Conservation (phyloP, 1,139 yeast genomes). For the Kluyveromyces sp. region DNA sequence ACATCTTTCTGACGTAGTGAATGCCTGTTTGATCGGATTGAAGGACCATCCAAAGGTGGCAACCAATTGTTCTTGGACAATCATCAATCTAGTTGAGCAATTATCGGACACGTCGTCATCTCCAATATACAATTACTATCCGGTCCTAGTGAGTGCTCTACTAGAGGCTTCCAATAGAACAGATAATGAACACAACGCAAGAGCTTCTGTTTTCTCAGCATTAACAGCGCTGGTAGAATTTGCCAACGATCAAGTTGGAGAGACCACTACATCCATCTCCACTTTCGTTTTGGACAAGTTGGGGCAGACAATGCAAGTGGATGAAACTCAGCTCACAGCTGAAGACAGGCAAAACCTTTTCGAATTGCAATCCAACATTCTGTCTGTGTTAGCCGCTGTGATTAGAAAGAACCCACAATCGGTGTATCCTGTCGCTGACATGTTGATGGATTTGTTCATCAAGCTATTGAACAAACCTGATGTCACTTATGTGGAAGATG, state of each 20-base stretch:
- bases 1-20: slow-evolving; percentile 62
- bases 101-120: slow-evolving; percentile 57
- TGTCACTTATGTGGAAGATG: slow-evolving; percentile 87
- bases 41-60: slow-evolving; percentile 87
- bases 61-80: slow-evolving; percentile 95
- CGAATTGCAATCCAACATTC: slow-evolving; percentile 80
- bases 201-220: slow-evolving; percentile 96
- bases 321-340: slow-evolving; percentile 45
- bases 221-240: slow-evolving; percentile 73
- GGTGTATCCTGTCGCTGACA: slow-evolving; percentile 66
- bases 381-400: slow-evolving; percentile 80
- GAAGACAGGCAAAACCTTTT: slow-evolving; percentile 77
- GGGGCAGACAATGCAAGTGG: slow-evolving; percentile 54
- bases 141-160: slow-evolving; percentile 60
- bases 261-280: slow-evolving; percentile 64
- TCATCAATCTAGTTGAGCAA: slow-evolving; percentile 86
- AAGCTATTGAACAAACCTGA: slow-evolving; percentile 53
- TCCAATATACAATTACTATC: slow-evolving; percentile 68
- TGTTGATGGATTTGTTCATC: slow-evolving; percentile 75
- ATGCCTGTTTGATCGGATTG: slow-evolving; percentile 70
- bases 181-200: slow-evolving; percentile 80
- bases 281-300: slow-evolving; percentile 66
- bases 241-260: slow-evolving; percentile 65
- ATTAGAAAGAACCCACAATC: slow-evolving; percentile 74
- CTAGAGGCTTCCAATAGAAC: slow-evolving; percentile 58